Evolutionary conservation across 2,329 filamentous ascomycete genomes (phyloP), one percentile per base, ranked within the genome.

Genomic region (Alternaria ethzedia): DNA sequence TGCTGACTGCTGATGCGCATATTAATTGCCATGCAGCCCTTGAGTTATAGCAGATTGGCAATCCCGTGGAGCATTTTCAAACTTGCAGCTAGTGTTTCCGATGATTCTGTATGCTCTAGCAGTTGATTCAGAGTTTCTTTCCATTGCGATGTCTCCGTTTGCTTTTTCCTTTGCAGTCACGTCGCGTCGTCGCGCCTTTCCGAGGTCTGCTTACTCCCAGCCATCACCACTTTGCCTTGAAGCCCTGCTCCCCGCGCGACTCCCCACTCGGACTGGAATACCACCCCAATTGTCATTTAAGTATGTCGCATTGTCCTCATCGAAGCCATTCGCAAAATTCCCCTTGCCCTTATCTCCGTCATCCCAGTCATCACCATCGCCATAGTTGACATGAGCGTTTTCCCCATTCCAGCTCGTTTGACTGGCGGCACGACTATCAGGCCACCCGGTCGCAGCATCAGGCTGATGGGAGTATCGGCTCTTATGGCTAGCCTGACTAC

Each of bases 251-350:
- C 36, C 46, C 46, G 56, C 52, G 28, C 60, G 28, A 54, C 59
- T 64, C 26, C 60, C 65, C 26, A 71, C 67, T 20, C 70, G 44
- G 12, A 70, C 70, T 32, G 56, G 65, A 43, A 65, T 57, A 2
- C 69, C 67, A 21, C 67, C 66, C 68, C 66, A 70, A 44, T 58
- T 66, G 7, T 68, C 67, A 41, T 74, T 74, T 20, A 68, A 52
- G 66, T 70, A 73, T 30, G 67, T 72, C 52, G 68, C 68, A 41
- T 71, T 68, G 11, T 64, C 61, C 61, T 72, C 70, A 15, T 71
- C 68, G 43, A 66, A 70, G 23, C 66, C 69, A 55, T 69, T 74
- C 21, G 63, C 61, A 50, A 66, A 66, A 36, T 54, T 57, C 26
- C 36, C 32, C 12, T 23, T 49, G 26, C 50, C 57, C 46, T 46